Evolutionary conservation across 1,139 yeast genomes (phyloP).

Genomic region (Suhomyces anneliseae): DNA sequence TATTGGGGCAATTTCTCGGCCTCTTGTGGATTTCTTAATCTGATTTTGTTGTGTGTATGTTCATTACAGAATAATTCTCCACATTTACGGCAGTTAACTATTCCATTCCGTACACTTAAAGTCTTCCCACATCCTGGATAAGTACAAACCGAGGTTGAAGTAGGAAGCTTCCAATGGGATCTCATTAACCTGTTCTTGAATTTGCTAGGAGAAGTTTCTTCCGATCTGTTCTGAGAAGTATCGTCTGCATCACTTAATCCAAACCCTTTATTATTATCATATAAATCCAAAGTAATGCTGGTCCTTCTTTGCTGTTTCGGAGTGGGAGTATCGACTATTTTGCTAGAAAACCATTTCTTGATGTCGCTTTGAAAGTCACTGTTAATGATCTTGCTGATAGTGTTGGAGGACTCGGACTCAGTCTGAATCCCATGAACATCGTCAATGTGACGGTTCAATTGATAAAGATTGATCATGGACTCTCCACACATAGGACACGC

Average conservation of each 20-base stretch:
- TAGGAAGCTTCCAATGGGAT: conserved; percentile 64
- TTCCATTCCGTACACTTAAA: conserved; percentile 50
- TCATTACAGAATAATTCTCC: conserved; percentile 68
- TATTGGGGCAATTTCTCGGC: conserved; percentile 33
- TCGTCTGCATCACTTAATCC: conserved; percentile 21
- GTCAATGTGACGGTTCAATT: conserved; percentile 72
- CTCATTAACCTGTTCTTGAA: conserved; percentile 37
- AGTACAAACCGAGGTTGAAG: conserved; percentile 32
- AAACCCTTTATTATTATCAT: conserved; percentile 38
- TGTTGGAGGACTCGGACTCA: conserved; percentile 2
- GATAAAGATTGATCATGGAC: conserved; percentile 53
- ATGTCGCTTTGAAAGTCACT: conserved; percentile 23
- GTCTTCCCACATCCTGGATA: conserved; percentile 36
- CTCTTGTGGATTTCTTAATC: conserved; percentile 35
- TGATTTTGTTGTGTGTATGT: conserved; percentile 59
- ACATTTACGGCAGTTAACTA: conserved; percentile 67
- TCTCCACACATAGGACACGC: conserved; percentile 74
- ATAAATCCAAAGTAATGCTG: conserved; percentile 32
- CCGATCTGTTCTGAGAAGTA: neutral
- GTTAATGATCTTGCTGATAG: conserved; percentile 14
- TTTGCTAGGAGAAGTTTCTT: conserved; percentile 5
- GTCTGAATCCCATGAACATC: conserved; percentile 46
- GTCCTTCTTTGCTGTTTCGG: conserved; percentile 18
- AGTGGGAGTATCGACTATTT: conserved; percentile 9
- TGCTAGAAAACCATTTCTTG: conserved; percentile 24